phyloP scores from a whole-genome alignment of 2,329 filamentous ascomycete species.

The Dendrostoma leiphaemia region DNA sequence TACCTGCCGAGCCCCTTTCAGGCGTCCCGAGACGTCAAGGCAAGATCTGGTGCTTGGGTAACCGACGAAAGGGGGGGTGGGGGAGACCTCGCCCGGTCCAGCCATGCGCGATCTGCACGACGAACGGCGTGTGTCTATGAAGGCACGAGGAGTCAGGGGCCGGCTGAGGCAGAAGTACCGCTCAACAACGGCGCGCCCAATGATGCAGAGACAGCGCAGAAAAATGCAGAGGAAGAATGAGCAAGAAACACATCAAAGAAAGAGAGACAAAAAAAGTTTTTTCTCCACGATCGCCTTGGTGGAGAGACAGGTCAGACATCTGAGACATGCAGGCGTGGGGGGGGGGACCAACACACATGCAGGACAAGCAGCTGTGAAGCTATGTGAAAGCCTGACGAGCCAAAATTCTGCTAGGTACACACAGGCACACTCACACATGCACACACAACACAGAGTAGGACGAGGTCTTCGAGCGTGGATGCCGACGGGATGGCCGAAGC shows the following conservation, averaged over 20 bases:
- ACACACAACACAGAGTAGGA: not conserved
- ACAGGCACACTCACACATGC: not conserved
- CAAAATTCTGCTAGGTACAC: not conserved
- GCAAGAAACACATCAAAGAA: too few species aligned
- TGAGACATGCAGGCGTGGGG: not conserved
- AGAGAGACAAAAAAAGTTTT: not conserved
- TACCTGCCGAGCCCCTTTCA: constrained; percentile 2
- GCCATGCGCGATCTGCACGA: not conserved
- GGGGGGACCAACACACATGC: not conserved
- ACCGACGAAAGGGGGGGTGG: too few species aligned
- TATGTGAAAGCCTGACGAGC: not conserved
- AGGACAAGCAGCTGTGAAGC: too few species aligned
- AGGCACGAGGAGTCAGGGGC: not conserved
- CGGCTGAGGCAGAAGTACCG: not conserved
- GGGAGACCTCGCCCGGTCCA: not conserved
- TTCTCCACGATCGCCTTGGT: not conserved
- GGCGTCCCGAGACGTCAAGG: not conserved
- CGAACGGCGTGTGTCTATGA: constrained; percentile 10
- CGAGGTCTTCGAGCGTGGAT: not conserved
- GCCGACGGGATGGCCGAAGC: constrained; percentile 12
- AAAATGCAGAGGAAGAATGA: not conserved
- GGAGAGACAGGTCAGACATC: not conserved
- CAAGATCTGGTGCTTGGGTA: not conserved
- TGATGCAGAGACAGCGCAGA: constrained; percentile 15
- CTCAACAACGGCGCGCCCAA: constrained; percentile 7